Conservation (phyloP, 805 yeast species). For the Yamadazyma nakazawae region DNA sequence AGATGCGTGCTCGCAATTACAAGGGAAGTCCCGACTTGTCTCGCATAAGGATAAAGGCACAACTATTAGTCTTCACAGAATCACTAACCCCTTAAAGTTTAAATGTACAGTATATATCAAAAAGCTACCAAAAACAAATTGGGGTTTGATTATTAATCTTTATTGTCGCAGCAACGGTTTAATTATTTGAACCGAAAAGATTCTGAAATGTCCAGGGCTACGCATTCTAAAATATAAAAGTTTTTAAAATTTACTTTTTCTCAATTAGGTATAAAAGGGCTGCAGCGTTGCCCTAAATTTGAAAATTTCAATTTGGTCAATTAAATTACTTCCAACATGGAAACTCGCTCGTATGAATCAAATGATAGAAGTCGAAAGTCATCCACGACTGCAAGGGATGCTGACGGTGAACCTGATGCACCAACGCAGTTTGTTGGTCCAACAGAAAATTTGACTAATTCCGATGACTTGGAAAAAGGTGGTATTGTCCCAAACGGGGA, state of each 20-base stretch:
- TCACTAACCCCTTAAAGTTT: too few relatives aligned
- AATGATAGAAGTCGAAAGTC: conserved; percentile 3
- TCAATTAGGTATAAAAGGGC: conserved; percentile 1
- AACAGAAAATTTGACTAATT: background rate
- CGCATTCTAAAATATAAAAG: background rate
- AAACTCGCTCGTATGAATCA: conserved; percentile 1
- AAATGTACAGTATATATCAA: too few relatives aligned
- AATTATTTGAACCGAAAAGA: background rate
- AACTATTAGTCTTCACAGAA: too few relatives aligned
- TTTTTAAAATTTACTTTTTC: conserved; percentile 1
- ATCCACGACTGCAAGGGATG: conserved; percentile 2
- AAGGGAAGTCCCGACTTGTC: too few relatives aligned
- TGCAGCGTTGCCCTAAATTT: too few relatives aligned
- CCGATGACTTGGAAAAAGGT: conserved; percentile 3
- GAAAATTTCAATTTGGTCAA: too few relatives aligned
- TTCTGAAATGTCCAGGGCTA: background rate
- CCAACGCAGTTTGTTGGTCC: conserved; percentile 3
- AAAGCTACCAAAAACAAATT: too few relatives aligned
- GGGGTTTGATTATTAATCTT: too few relatives aligned
- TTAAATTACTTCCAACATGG: background rate
- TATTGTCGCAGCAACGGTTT: background rate
- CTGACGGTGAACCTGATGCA: conserved; percentile 1
- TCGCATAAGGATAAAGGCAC: too few relatives aligned
- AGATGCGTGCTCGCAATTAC: too few relatives aligned
- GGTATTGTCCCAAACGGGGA: conserved; percentile 16